These are phyloP conservation scores for Microsporum canis DNA, from an alignment of 2,329 filamentous ascomycete species.

Conservation along the genomic window DNA sequence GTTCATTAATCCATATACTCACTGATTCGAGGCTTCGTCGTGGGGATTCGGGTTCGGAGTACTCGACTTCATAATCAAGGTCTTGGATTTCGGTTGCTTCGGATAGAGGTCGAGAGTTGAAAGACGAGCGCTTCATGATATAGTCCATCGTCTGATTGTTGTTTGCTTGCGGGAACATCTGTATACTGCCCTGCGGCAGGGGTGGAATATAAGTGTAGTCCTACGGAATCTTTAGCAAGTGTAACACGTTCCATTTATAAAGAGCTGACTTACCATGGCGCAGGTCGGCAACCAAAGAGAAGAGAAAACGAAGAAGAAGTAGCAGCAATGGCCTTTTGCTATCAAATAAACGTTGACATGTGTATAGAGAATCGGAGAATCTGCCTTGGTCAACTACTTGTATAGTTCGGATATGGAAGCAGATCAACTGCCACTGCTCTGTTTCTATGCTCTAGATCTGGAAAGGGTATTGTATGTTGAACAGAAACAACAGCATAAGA, in stretches of 20 bases:
- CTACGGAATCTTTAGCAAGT: slow-evolving; percentile 7
- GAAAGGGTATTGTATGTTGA: slow-evolving; percentile 1
- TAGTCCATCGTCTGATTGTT: slow-evolving; percentile 7
- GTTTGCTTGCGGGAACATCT: slow-evolving; percentile 10
- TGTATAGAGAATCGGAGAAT: neutral
- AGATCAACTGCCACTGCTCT: neutral
- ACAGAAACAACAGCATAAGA: neutral
- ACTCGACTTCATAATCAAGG: slow-evolving; percentile 34
- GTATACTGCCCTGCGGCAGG: slow-evolving; percentile 9
- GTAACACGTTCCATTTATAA: neutral
- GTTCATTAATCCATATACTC: slow-evolving; percentile 6
- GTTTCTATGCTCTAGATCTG: neutral
- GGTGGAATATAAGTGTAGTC: slow-evolving; percentile 10
- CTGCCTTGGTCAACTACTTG: neutral
- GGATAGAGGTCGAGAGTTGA: slow-evolving; percentile 22
- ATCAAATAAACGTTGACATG: slow-evolving; percentile 2
- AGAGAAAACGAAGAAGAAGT: neutral
- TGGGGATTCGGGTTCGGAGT: slow-evolving; percentile 36
- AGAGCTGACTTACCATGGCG: slow-evolving; percentile 7
- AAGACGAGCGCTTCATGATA: slow-evolving; percentile 13
- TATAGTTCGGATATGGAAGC: neutral
- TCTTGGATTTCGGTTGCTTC: slow-evolving; percentile 27
- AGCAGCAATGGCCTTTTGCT: neutral
- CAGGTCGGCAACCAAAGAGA: neutral
- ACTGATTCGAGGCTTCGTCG: slow-evolving; percentile 41